These are phyloP conservation scores for Aureobasidium leucospermi DNA, from an alignment of 2,329 filamentous ascomycete genomes.

Conservation along the genomic window DNA sequence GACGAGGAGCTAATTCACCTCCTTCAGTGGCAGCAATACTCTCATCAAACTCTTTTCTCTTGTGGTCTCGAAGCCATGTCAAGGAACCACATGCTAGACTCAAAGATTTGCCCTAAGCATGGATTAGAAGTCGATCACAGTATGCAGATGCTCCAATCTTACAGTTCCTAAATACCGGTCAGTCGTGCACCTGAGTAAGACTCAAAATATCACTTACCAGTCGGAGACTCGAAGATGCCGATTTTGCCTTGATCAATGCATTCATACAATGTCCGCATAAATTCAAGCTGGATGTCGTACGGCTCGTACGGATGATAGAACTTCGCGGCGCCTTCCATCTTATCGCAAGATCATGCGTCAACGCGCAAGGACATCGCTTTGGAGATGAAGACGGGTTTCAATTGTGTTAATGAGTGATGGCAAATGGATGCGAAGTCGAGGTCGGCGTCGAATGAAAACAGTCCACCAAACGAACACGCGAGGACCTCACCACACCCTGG, in stretches of 20 bases:
- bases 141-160: neutral
- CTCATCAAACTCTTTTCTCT: constrained; percentile 53
- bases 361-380: too few relatives aligned
- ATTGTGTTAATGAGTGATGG: too few relatives aligned
- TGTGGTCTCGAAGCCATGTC: constrained; percentile 84
- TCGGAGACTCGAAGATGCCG: constrained; percentile 89
- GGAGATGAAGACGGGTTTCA: too few relatives aligned
- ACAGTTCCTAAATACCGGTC: neutral
- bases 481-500: neutral
- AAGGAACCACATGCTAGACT: constrained; percentile 83
- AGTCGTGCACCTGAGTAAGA: neutral
- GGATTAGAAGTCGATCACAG: neutral
- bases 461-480: neutral
- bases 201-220: constrained; percentile 52
- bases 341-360: too few relatives aligned
- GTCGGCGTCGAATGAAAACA: neutral
- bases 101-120: constrained; percentile 65
- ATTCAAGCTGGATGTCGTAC: constrained; percentile 79
- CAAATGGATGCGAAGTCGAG: neutral
- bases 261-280: constrained; percentile 77
- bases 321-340: constrained; percentile 30
- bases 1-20: constrained; percentile 22
- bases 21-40: constrained; percentile 40
- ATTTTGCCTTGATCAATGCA: constrained; percentile 74
- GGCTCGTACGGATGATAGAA: constrained; percentile 86